Base-by-base conservation (phyloP, 192 early-diverging fungal genomes). In the Chytriomyces hyalinus region DNA sequence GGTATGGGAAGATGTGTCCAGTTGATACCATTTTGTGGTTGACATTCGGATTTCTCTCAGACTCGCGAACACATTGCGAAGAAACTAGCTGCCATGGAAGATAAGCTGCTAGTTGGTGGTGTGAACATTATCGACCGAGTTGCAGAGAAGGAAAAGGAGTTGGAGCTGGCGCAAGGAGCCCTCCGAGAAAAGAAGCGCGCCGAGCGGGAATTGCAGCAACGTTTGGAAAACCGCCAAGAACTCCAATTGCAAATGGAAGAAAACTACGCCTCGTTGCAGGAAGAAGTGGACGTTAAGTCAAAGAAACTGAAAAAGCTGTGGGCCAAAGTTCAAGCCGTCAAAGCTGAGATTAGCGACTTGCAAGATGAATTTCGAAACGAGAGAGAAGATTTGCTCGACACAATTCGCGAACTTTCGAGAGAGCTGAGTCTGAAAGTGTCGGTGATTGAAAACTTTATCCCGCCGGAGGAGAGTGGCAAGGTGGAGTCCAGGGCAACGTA, bases 261-360 rank as follows among this genome's bases (percentile, higher is more conserved):
- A 73, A 80, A 83, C 72, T 91, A 87, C 76, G 85, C 87, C 13
- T 85, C 86, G 1, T 65, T 91, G 45, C 88, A 90, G 75, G 90
- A 91, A 76, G 90, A 91, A 79, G 89, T 88, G 13, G 90, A 92
- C 59, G 79, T 79, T 1, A 91, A 91, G 68, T 84, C 90, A 13
- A 86, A 90, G 68, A 91, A 91, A 61, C 78, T 91, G 36, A 81
- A 83, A 43, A 91, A 91, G 68, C 80, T 91, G 10, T 90, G 86
- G 86, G 76, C 79, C 0, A 85, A 87, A 49, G 73, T 90, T 13
- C 86, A 89, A 61, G 71, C 76, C 24, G 78, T 80, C 28, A 90
- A 90, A 63, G 61, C 78, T 1, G 90, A 91, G 67, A 89, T 90
- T 50, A 81, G 79, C 66, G 89, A 91, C 50, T 68, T 89, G 24